Evolutionary conservation across 73 alveolate species (phyloP), one percentile per base, ranked within the genome.

Genomic region (Tetrahymena thermophila): DNA sequence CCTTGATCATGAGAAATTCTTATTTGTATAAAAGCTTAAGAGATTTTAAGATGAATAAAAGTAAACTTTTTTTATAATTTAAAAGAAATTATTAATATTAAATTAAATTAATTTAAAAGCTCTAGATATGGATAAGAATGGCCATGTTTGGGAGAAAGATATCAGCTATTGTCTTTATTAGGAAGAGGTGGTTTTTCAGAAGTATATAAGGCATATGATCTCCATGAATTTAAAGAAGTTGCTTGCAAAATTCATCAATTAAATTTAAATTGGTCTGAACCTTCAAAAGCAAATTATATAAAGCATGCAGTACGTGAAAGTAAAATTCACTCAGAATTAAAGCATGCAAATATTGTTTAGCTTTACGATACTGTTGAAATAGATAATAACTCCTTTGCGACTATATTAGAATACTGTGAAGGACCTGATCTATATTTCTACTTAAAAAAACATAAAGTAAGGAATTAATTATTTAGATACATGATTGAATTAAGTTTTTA

Each of bases 121-220:
- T 96, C 98, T 1, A 94, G 97, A 89, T 95, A 97, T 38, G 96
- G 97, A 93, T 98, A 96, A 83, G 97, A 97, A 44, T 98, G 98
- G 98, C 98, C 98, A 1, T 95, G 98, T 25, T 94, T 98, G 34
- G 98, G 97, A 10, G 95, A 96, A 10, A 95, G 99, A 96, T 99
- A 98, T 94, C 97, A 98, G 93, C 95, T 98, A 13, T 96, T 99
- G 37, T 94, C 98, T 13, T 94, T 99, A 42, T 97, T 99, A 85
- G 99, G 99, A 7, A 98, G 98, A 96, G 99, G 99, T 21, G 99
- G 99, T 6, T 99, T 98, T 94, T 97, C 99, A 93, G 99, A 99
- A 94, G 99, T 99, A 58, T 99, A 99, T 94, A 98, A 98, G 96
- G 99, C 99, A 0, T 99, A 96, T 94, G 99, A 99, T 96, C 96